Evolutionary conservation across 2,329 filamentous ascomycete species (phyloP), one percentile per base, ranked within the genome.

Genomic region (Cladosporium halotolerans): DNA sequence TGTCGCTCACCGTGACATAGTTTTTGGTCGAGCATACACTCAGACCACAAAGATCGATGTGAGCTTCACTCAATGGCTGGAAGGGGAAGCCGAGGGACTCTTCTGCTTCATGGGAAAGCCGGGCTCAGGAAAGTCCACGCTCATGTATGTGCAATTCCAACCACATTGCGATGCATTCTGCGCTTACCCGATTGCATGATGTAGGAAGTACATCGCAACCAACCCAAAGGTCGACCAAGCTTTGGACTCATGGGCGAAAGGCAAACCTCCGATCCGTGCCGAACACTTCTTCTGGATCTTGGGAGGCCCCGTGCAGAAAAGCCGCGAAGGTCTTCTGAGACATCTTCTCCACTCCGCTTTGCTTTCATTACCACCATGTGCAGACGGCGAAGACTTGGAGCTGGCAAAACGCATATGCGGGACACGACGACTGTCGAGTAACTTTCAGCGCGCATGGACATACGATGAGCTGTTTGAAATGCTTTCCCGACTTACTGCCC

Each of bases 61-160:
- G 16, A 18, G 40, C 40, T 42, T 42, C 40, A 42, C 16, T 1
- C 1, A 10, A 10, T 46, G 44, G 44, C n/a, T 46, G 13, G 8
- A 23, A 1, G 14, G 16, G 1, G 40, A 43, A 1, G 16, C 11
- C 2, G 23, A 31, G 7, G 41, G 14, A 13, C 19, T 44, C 4
- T 44, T 31, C 19, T 44, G 41, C 41, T 44, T 44, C 41, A 44
- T 44, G 41, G 41, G 41, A 28, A 44, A 44, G 7, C 41, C 41
- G 7, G 41, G 41, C 9, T 44, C 41, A 10, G 41, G 41, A 13
- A 48, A 48, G 33, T 48, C 45, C 13, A 48, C 45, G 8, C 36
- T 48, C 8, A 48, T 48, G 45, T 39, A 39, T 39, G n/a, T 14
- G n/a, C 16, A 14, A 39, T n/a, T 9, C 36, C 16, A 14, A 9